These are phyloP conservation scores for Plectosphaerella plurivora DNA, from an alignment of 2,329 filamentous ascomycete genomes.

Conservation along the genomic window DNA sequence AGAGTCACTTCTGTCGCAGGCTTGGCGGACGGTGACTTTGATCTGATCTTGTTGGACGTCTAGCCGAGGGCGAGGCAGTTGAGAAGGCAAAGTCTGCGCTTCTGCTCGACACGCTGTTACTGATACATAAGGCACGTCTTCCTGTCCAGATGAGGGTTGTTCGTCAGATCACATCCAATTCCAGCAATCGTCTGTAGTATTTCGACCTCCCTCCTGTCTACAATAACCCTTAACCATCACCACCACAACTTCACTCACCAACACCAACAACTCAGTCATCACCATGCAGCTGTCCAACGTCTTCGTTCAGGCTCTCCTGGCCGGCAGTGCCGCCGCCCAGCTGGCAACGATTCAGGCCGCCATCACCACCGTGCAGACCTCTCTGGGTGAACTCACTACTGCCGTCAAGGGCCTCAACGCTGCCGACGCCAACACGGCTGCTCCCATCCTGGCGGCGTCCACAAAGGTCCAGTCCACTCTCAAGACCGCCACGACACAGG, in stretches of 20 bases:
- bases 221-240: not conserved
- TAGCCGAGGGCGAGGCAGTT: not conserved
- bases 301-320: constrained; percentile 43
- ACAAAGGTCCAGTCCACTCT: constrained; percentile 12
- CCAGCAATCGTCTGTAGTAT: constrained; percentile 1
- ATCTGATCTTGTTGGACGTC: not conserved
- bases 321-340: constrained; percentile 47
- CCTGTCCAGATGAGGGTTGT: not conserved
- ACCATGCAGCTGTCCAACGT: constrained; percentile 25
- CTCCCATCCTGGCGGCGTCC: constrained; percentile 22
- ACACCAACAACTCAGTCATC: not conserved
- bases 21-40: not conserved
- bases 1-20: not conserved
- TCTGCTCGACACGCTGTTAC: too few species aligned
- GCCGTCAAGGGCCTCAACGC: constrained; percentile 27
- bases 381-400: constrained; percentile 49
- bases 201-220: not conserved
- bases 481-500: constrained; percentile 17
- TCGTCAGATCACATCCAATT: constrained; percentile 1
- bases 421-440: constrained; percentile 43
- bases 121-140: not conserved
- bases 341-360: constrained; percentile 52
- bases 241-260: not conserved
- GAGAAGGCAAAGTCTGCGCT: too few species aligned
- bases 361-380: constrained; percentile 52